These are phyloP conservation scores for Fusarium foetens DNA, from an alignment of 2,329 filamentous ascomycete species.

Conservation along the genomic window DNA sequence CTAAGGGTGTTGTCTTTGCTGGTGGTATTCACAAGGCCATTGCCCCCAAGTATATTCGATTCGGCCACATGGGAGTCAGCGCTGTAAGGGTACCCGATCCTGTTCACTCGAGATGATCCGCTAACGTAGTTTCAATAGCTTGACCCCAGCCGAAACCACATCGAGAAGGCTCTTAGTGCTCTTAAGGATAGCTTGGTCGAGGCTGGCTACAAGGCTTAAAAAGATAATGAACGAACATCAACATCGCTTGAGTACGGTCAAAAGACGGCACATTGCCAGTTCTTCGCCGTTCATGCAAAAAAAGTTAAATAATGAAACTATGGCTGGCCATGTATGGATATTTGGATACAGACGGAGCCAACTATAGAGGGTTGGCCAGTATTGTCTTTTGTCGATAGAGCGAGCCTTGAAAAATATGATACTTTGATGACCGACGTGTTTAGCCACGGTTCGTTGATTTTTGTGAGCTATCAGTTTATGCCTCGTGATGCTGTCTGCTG, in stretches of 20 bases:
- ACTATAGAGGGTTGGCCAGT: constrained; percentile 15
- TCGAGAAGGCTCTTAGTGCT: constrained; percentile 84
- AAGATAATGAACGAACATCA: neutral
- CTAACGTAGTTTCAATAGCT: constrained; percentile 57
- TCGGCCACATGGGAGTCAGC: constrained; percentile 98
- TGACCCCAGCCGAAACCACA: constrained; percentile 80
- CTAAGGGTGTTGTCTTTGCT: constrained; percentile 92
- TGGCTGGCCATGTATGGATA: constrained; percentile 20
- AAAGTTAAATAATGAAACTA: constrained; percentile 26
- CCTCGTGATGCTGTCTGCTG: neutral
- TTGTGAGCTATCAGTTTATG: constrained; percentile 6
- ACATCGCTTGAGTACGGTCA: neutral
- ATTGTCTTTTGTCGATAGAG: constrained; percentile 25
- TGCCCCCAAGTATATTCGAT: constrained; percentile 90
- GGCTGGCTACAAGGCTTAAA: constrained; percentile 68
- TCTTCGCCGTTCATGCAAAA: neutral
- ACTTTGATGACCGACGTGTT: constrained; percentile 8
- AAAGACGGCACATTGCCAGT: neutral
- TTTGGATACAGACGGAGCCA: constrained; percentile 25
- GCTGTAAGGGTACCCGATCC: constrained; percentile 64
- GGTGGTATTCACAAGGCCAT: constrained; percentile 97
- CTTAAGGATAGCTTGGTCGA: constrained; percentile 80
- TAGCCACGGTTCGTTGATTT: constrained; percentile 3
- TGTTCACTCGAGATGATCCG: neutral
- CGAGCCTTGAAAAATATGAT: constrained; percentile 24